Evolutionary conservation across 441 rosid species (phyloP).

Genomic region (Bruguiera hainesii): DNA sequence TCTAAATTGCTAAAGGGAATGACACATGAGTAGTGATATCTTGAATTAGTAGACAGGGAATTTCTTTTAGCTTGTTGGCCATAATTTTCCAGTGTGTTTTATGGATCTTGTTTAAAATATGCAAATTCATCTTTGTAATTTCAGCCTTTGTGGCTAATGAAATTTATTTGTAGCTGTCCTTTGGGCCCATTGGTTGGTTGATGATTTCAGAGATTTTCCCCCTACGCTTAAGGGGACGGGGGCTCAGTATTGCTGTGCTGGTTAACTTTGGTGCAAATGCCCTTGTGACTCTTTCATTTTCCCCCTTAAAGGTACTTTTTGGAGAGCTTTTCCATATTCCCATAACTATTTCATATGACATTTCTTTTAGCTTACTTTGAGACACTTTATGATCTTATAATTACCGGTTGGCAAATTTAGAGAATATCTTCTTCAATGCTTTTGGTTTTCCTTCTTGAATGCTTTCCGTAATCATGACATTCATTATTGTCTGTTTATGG

Average conservation of each 20-base stretch:
- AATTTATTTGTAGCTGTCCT: conserved; percentile 71
- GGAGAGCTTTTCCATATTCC: conserved; percentile 2
- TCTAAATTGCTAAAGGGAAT: no score
- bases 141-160: conserved; percentile 6
- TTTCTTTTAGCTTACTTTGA: no score
- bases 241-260: conserved; percentile 86
- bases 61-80: neutral
- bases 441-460: no score
- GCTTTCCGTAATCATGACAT: no score
- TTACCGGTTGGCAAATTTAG: no score
- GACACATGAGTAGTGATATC: no score
- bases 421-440: no score
- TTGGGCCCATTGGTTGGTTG: conserved; percentile 99
- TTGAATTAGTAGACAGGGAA: no score
- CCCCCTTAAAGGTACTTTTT: conserved; percentile 71
- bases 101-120: conserved; percentile 4
- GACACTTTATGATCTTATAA: no score
- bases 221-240: conserved; percentile 76
- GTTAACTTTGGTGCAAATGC: conserved; percentile 95
- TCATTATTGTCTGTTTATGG: no score
- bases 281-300: conserved; percentile 86
- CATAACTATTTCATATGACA: neutral
- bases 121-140: neutral
- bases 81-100: neutral
- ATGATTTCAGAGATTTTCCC: conserved; percentile 98